These are phyloP conservation scores for Fremontodendron californicum DNA, from an alignment of 345 rosid species.

Conservation along the genomic window DNA sequence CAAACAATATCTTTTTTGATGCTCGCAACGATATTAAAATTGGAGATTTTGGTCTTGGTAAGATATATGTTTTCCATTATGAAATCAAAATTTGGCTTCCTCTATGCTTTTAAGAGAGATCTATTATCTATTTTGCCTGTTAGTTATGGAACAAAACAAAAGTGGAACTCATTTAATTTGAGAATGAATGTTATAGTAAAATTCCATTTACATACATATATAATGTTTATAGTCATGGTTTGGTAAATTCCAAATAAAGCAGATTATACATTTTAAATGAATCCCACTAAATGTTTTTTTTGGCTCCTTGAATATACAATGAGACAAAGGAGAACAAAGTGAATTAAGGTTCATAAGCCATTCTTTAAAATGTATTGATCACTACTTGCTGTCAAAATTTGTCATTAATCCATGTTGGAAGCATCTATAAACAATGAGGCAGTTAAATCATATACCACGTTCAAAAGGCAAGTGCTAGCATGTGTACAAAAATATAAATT, in stretches of 20 bases:
- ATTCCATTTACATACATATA: not conserved
- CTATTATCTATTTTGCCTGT: not conserved
- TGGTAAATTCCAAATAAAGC: not conserved
- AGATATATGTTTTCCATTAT: constrained; percentile 26
- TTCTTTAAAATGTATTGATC: not conserved
- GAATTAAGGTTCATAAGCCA: not conserved
- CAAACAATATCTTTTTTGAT: constrained; percentile 90
- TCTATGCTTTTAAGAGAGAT: not conserved
- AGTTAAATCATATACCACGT: not conserved
- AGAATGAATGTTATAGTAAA: not conserved
- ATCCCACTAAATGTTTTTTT: not conserved
- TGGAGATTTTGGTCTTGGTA: constrained; percentile 98
- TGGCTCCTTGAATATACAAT: not conserved
- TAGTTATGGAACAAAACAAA: not conserved
- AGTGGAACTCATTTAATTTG: not conserved
- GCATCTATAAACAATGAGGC: not conserved
- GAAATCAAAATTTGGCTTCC: constrained; percentile 15
- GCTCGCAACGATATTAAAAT: constrained; percentile 92
- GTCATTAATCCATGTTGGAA: not conserved
- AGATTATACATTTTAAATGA: too few species aligned
- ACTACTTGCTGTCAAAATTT: not conserved
- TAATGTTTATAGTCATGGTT: not conserved
- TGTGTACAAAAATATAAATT: not conserved
- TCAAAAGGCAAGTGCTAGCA: not conserved
- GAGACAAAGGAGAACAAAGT: not conserved